These are phyloP conservation scores for Wallacemonas collosoma DNA, from an alignment of 208 protist genomes.

Conservation along the genomic window DNA sequence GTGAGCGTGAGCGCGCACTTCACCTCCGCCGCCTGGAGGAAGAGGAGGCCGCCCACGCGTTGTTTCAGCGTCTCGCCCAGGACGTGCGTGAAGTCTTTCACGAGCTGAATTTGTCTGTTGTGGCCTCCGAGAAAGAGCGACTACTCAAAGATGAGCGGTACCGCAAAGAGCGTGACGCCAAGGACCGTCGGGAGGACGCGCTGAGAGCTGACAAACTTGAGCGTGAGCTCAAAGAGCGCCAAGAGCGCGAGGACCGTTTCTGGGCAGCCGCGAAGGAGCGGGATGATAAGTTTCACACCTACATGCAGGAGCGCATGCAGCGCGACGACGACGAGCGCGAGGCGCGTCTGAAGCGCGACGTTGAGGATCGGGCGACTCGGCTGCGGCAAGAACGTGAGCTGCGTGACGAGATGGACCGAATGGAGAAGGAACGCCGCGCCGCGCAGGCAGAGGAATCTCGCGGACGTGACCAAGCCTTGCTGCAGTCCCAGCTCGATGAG, in stretches of 20 bases:
- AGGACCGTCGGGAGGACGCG: conserved; percentile 73
- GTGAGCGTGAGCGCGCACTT: conserved; percentile 73
- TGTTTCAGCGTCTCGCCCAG: conserved; percentile 88
- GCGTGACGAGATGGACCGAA: conserved; percentile 60
- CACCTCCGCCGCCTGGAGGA: conserved; percentile 70
- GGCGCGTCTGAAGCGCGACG: conserved; percentile 68
- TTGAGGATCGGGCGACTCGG: conserved; percentile 74
- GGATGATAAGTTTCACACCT: conserved; percentile 59
- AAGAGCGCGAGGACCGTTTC: conserved; percentile 78
- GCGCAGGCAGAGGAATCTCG: conserved; percentile 53
- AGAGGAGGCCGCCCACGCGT: conserved; percentile 71
- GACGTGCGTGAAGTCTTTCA: conserved; percentile 91
- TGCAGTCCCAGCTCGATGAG: conserved; percentile 74
- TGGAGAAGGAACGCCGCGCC: conserved; percentile 73
- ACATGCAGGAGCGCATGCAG: conserved; percentile 49
- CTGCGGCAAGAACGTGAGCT: conserved; percentile 67
- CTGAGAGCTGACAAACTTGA: conserved; percentile 59
- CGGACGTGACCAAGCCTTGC: conserved; percentile 55
- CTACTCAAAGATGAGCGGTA: conserved; percentile 92
- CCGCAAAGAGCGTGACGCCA: conserved; percentile 77
- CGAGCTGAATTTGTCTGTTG: conserved; percentile 89
- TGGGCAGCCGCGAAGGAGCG: conserved; percentile 69
- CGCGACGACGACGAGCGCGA: conserved; percentile 87
- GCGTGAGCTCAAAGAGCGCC: conserved; percentile 69
- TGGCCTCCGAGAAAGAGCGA: conserved; percentile 90